Evolutionary conservation across 257 asterid genomes (phyloP), one percentile per base, ranked within the genome.

Genomic region (Ocimum tenuiflorum): DNA sequence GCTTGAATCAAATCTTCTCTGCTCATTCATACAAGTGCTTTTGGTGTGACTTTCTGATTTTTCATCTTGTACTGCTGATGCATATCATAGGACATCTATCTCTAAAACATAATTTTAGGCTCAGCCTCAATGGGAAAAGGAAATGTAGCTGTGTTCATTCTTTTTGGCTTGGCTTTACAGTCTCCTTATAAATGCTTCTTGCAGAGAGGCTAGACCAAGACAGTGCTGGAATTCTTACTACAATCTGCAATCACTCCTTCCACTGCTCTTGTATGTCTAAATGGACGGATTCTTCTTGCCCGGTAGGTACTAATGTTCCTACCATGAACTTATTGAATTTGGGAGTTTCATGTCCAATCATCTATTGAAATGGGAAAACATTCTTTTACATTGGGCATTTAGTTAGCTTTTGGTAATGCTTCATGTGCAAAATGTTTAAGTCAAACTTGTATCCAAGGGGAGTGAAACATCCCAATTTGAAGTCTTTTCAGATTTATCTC

Each of bases 241-340:
- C 99, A 51, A 88, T 94, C 75, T 90, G 99, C 83, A 90, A 90
- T 79, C 99, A 94, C 75, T 90, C 99, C 69, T 94, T 94, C 78
- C 99, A 94, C 84, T 89, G 97, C 82, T 94, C 97, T 45, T 90
- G 99, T 74, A 94, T 94, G 69, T 94, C 99, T 58, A 90, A 87
- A 77, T 94, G 99, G 99, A 81, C 91, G n/a, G 99, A 94, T 83
- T 90, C 99, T 65, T 94, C 99, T 70, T 94, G 99, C 77, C 99
- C 99, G 75, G 97, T 90, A 71, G 70, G 91, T 81, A 33, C 69
- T 63, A 69, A 77, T 68, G 67, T 20, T 39, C 35, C 62, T 24
- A 20, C 47, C 38, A 7, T 57, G 52, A 24, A 31, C 13, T 55
- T 22, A 7, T 53, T 50, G 35, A 55, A 22, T 31, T 19, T 60